These are phyloP conservation scores for Boletellus ananiceps DNA, from an alignment of 768 basidiomycete species.

Conservation along the genomic window DNA sequence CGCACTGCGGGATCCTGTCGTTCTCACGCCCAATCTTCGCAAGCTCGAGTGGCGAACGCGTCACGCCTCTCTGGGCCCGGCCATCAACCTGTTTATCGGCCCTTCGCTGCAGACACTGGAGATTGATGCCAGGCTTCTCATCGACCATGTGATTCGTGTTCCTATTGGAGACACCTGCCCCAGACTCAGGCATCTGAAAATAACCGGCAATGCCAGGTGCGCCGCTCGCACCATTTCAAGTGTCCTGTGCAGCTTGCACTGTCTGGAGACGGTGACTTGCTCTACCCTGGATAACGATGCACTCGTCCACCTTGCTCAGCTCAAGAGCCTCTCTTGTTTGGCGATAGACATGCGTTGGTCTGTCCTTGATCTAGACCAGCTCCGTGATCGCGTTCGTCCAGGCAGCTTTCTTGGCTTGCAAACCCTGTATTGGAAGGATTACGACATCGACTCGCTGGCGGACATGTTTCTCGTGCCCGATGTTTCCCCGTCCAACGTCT, in stretches of 20 bases:
- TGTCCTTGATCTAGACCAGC: conserved; percentile 5
- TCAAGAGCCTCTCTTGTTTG: conserved; percentile 17
- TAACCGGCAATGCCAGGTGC: conserved; percentile 20
- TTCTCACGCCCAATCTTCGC: conserved; percentile 24
- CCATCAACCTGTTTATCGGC: conserved; percentile 21
- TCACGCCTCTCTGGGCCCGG: neutral
- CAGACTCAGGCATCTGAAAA: conserved; percentile 17
- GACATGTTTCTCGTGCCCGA: conserved; percentile 20
- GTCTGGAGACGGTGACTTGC: conserved; percentile 14
- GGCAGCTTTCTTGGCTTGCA: conserved; percentile 13
- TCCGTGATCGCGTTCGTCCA: conserved; percentile 10
- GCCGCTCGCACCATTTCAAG: conserved; percentile 11
- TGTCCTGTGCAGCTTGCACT: conserved; percentile 10
- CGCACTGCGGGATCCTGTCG: conserved; percentile 9
- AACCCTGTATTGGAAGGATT: conserved; percentile 23
- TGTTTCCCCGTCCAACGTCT: conserved; percentile 7
- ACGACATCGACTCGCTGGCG: conserved; percentile 10
- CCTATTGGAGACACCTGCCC: conserved; percentile 17
- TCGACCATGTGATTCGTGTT: conserved; percentile 2
- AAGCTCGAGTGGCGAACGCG: conserved; percentile 15
- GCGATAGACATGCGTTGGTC: conserved; percentile 25
- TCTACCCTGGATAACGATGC: conserved; percentile 21
- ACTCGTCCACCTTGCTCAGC: conserved; percentile 20
- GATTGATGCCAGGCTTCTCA: conserved; percentile 20
- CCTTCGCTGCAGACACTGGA: conserved; percentile 20